Evolutionary conservation across 306 rosid species (phyloP), one percentile per base, ranked within the genome.

Genomic region (Cucurbita moschata): DNA sequence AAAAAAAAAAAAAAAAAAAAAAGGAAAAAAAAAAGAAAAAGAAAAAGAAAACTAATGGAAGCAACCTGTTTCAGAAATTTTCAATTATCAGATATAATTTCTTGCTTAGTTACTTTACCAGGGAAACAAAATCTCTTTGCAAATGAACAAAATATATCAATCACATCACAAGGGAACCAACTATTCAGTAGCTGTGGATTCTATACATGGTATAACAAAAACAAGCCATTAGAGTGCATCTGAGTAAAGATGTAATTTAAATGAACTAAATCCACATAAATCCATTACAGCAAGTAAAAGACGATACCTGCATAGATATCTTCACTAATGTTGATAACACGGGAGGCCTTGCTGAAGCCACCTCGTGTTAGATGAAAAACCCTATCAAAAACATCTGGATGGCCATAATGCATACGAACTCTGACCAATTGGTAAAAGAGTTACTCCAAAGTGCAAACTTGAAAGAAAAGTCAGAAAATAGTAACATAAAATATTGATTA

Each of bases 341-440:
- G 87, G 49, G 96, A 92, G 72, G 98, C 98, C 83, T 92, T 92
- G 77, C 98, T 92, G 57, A 92, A 53, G 43, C 96, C 98, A 71
- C 96, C 98, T 78, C 96, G 85, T 75, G 98, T 92, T 81, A 92
- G 35, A 82, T 83, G 84, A 89, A 90, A 92, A 77, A 92, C 84
- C 78, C 96, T 81, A 84, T 92, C 98, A 81, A 92, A 92, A 74
- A 88, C 96, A 86, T 92, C 98, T 6, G 98, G 98, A 76, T 92
- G 98, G 70, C 98, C 98, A 82, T 92, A 92, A 84, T 92, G 98
- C 96, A 89, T 84, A 79, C 97, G 66, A 73, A 92, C 69, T 86
- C 98, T 93, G 81, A 77, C 79, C 23, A 79, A 75, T 56, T 75
- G 49, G 42, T 37, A 62, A 35, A 74, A 74, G 74, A 80, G 23